These are phyloP conservation scores for Orbilia brochopaga DNA, from an alignment of 2,329 filamentous ascomycete genomes.

Conservation along the genomic window DNA sequence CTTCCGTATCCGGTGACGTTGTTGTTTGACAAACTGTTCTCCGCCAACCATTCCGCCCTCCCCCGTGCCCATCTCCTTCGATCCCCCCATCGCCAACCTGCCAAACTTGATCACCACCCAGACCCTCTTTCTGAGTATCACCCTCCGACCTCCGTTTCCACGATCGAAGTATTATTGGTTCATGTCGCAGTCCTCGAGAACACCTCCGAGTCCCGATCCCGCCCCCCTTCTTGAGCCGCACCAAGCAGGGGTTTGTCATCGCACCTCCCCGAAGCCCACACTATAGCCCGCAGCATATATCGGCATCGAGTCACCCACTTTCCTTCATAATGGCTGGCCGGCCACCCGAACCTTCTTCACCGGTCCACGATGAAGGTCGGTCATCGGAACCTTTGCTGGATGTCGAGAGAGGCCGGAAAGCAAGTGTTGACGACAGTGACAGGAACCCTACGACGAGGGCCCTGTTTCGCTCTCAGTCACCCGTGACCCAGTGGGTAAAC, in stretches of 20 bases:
- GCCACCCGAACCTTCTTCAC: conserved; percentile 12
- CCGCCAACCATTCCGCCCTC: background rate
- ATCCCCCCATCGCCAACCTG: background rate
- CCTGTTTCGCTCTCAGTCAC: conserved; percentile 58
- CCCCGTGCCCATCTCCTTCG: background rate
- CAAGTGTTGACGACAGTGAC: conserved; percentile 36
- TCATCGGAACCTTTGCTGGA: conserved; percentile 65
- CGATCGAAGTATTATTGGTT: background rate
- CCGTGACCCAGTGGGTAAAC: conserved; percentile 56
- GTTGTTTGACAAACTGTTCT: conserved; percentile 2
- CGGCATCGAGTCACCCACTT: background rate
- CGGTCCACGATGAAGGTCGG: conserved; percentile 19
- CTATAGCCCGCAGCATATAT: background rate
- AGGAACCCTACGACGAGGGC: conserved; percentile 38
- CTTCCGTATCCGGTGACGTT: background rate
- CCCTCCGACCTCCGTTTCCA: background rate
- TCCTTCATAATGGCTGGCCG: conserved; percentile 6
- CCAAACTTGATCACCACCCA: background rate
- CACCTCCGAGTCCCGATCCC: background rate
- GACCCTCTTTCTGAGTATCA: background rate
- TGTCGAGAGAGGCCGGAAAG: conserved; percentile 56
- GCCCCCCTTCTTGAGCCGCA: background rate
- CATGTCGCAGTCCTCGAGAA: background rate
- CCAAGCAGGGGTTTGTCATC: background rate
- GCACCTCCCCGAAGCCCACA: background rate